Evolutionary conservation across 1,284 basidiomycete species (phyloP), one percentile per base, ranked within the genome.

Genomic region (Pseudozyma thailandica): DNA sequence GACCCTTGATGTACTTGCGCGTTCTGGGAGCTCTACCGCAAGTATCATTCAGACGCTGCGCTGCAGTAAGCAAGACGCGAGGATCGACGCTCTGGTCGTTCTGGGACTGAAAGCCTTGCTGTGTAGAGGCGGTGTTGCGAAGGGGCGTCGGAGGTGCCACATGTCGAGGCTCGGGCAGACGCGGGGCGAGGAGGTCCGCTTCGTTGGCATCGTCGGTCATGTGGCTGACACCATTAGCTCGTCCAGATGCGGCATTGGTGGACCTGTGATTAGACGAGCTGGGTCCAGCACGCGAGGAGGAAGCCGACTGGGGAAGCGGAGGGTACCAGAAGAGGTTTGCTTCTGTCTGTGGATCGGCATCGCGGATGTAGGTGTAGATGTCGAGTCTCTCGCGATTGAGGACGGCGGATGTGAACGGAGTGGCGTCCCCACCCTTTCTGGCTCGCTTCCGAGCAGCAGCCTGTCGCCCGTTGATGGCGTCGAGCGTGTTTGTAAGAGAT

Each of bases 1-100:
- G 72, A 16, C 62, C 57, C 45, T 78, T 78, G 60, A 82, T 80
- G 50, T 82, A 75, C 44, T 81, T 80, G 33, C 78, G 72, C 1
- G 78, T 75, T 20, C 79, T 57, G 6, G 78, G 72, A 3, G 73
- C 77, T 23, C 57, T 71, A 16, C 73, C 56, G 51, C 74, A 79
- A 23, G 72, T 73, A 33, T 74, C 77, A 23, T 72, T 61, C 16
- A 78, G 72, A 33, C 61, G 72, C 45, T 75, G 74, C 6, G 78
- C 76, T 13, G 75, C 71, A 9, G 68, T 58, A 27, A 78, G 70
- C 41, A 77, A 49, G 12, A 63, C 59, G 16, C 55, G 51, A 5
- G 65, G 37, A n/a, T 65, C 62, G 48, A 55, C 50, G 41, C 46
- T 16, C 18, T 43, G 33, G 7, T 59, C 65, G 21, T 53, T 46